Evolutionary conservation across 306 rosid species (phyloP), one percentile per base, ranked within the genome.

Genomic region (Vigna radiata): DNA sequence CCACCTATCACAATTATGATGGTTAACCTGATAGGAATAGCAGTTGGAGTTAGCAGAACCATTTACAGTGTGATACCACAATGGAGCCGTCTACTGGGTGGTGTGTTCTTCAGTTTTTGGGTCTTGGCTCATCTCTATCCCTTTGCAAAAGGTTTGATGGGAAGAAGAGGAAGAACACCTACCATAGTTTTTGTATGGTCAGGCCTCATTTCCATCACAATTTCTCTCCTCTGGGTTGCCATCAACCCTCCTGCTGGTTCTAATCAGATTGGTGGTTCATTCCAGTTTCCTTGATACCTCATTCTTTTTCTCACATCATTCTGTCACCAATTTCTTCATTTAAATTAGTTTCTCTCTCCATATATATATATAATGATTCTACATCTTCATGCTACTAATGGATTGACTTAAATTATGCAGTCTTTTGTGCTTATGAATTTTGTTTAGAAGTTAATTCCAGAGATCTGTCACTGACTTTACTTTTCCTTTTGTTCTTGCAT

Each of bases 171-270:
- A n/a, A 88, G 91, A 82, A 91, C 98, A 9, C 98, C 98, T n/a
- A 93, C 98, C 86, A 88, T 93, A 84, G 98, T 93, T 81, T 93
- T 89, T 86, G 98, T 93, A 64, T 93, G 98, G 98, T 93, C 98
- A 58, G 97, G 97, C 2, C 90, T 93, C 58, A 83, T 93, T 39
- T 93, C 98, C 0, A 89, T 93, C 80, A 93, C 95, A 41, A 93
- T 93, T 25, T 93, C 98, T 62, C 98, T 93, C 47, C 87, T 93
- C n/a, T 91, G 96, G 96, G 96, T 93, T 49, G 96, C 98, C 19
- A 89, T 93, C 82, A 91, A 82, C 58, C 98, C 98, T 5, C 96
- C 98, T 59, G 76, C 95, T 41, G 89, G 93, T 67, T 4, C 76
- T 5, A 76, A 12, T 68, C 88, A 91, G 71, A 93, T 93, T 70